Conservation (phyloP, 139 green algal species). For the Limnomonas spitsbergensis region DNA sequence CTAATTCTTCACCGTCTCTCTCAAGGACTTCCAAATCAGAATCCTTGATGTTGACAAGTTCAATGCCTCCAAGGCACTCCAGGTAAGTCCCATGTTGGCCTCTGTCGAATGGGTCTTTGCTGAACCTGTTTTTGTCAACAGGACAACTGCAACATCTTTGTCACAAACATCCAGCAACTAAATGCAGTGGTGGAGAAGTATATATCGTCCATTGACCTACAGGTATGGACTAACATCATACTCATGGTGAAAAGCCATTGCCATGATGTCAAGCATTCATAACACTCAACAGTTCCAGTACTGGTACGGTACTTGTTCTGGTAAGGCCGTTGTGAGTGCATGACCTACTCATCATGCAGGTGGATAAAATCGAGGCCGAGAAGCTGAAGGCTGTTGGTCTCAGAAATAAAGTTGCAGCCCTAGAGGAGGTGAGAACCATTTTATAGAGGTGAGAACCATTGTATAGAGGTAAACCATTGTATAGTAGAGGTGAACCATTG, state of each 20-base stretch:
- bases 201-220: constrained; percentile 47
- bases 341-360: too few species aligned
- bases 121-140: constrained; percentile 24
- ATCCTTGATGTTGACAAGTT: constrained; percentile 59
- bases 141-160: constrained; percentile 54
- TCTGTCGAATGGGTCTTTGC: constrained; percentile 4
- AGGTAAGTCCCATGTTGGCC: constrained; percentile 30
- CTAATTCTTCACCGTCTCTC: too few species aligned
- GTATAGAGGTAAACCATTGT: too few species aligned
- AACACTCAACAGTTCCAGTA: too few species aligned
- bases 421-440: constrained; percentile 62
- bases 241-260: too few species aligned
- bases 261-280: too few species aligned
- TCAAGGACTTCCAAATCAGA: constrained; percentile 48
- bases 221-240: too few species aligned
- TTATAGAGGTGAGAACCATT: too few species aligned
- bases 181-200: constrained; percentile 52
- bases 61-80: constrained; percentile 40
- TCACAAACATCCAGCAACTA: constrained; percentile 52
- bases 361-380: constrained; percentile 58
- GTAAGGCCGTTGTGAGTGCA: too few species aligned
- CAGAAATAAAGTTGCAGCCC: constrained; percentile 56
- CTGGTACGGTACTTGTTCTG: too few species aligned
- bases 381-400: constrained; percentile 65
- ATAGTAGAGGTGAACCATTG: too few species aligned